Evolutionary conservation across 2,329 filamentous ascomycete species (phyloP), one percentile per base, ranked within the genome.

Genomic region (Ophiostoma pallidulum): DNA sequence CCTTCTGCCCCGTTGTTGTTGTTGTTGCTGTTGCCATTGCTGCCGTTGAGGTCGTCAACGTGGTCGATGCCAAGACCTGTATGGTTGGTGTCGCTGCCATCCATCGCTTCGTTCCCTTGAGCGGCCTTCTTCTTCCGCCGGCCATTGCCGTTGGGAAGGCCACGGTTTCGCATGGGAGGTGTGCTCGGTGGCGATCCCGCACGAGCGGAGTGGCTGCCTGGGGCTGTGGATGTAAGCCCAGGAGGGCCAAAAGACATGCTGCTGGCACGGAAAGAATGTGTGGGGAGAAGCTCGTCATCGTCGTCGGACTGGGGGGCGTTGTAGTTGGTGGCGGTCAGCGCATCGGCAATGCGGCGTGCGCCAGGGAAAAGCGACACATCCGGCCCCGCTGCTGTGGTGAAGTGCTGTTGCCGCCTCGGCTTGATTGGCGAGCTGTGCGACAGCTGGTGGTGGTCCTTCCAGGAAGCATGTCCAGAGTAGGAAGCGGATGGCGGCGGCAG

Each of bases 351-450:
- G 43, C 80, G 82, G 44, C 80, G 78, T 42, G 78, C 75, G 51
- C 84, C 78, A 24, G 82, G 81, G 61, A 88, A 87, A 62, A 94
- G 90, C 42, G 87, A 89, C 35, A 91, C 72, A 53, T 83, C 80
- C 1, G 85, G 83, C 4, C 82, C 79, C 44, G 78, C 77, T 14
- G 78, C 76, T 18, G 80, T 84, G 39, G 81, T 84, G 58, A 90
- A 91, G 64, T 84, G 80, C 57, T 82, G 74, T 59, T 85, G 82
- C 58, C 84, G 80, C 57, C 80, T 79, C 54, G 82, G 77, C 66
- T 91, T 86, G 59, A 87, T 81, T 20, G 91, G 91, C 4, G 90
- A 96, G 4, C 89, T 95, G 62, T 94, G 83, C 16, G 87, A 78
- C 50, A 94, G 70, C 58, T 83, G 80, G 61, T 89, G 81, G 60